These are phyloP conservation scores for Coniochaeta sp. DNA, from an alignment of 2,329 filamentous ascomycete species.

Conservation along the genomic window DNA sequence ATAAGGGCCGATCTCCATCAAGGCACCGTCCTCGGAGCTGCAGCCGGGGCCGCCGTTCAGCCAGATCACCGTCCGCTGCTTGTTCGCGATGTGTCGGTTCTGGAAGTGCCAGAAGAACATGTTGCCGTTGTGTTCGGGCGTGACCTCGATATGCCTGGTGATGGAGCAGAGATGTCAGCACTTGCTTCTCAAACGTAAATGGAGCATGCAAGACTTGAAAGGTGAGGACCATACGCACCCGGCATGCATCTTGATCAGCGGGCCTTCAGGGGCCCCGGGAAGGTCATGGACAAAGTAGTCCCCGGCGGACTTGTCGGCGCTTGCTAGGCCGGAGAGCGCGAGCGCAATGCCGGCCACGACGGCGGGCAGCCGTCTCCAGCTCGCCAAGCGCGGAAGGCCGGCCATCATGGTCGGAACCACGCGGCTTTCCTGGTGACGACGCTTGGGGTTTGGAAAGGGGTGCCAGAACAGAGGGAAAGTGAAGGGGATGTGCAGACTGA, in stretches of 20 bases:
- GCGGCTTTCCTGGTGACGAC: background rate
- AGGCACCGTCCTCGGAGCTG: slow-evolving; percentile 90
- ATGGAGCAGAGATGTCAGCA: slow-evolving; percentile 7
- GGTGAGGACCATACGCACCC: slow-evolving; percentile 50
- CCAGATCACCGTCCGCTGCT: slow-evolving; percentile 89
- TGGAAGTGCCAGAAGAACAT: slow-evolving; percentile 98
- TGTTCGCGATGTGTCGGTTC: slow-evolving; percentile 90
- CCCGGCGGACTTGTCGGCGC: slow-evolving; percentile 50
- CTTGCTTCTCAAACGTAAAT: background rate
- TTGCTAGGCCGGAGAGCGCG: slow-evolving; percentile 31
- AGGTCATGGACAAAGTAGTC: slow-evolving; percentile 87
- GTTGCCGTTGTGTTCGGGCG: slow-evolving; percentile 78
- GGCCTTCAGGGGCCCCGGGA: slow-evolving; percentile 73
- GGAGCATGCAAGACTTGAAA: slow-evolving; percentile 24
- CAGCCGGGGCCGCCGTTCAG: slow-evolving; percentile 95
- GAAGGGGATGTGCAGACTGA: background rate
- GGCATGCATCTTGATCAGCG: slow-evolving; percentile 93
- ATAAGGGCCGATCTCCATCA: slow-evolving; percentile 97
- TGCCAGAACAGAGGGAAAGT: background rate
- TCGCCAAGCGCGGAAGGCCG: slow-evolving; percentile 10
- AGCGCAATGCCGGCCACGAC: slow-evolving; percentile 20
- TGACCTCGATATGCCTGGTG: slow-evolving; percentile 81
- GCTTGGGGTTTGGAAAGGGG: background rate
- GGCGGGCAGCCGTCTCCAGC: slow-evolving; percentile 17
- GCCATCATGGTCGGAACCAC: slow-evolving; percentile 14